phyloP scores from a whole-genome alignment of 179 eudicot genomes.

The Spinacia oleracea region DNA sequence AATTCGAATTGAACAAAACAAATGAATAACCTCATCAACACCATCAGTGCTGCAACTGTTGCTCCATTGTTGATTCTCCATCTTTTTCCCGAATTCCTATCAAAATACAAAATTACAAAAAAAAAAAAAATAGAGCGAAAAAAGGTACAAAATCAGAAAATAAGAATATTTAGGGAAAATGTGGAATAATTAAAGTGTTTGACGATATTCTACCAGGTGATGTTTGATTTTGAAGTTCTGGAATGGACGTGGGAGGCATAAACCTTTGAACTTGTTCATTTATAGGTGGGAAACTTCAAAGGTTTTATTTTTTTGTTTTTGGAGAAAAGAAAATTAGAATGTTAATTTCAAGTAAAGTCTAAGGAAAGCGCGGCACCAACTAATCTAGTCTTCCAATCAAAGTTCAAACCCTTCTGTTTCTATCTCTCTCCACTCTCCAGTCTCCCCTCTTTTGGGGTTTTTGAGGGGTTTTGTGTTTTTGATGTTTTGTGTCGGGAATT shows the following conservation, averaged over 20 bases:
- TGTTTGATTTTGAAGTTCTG: constrained; percentile 16
- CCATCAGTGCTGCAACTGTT: constrained; percentile 12
- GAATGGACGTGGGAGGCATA: constrained; percentile 30
- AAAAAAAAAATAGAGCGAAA: too few species aligned
- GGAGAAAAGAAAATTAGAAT: not conserved
- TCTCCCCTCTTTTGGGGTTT: not conserved
- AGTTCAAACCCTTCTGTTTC: constrained; percentile 12
- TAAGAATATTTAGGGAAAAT: not conserved
- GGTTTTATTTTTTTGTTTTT: too few species aligned
- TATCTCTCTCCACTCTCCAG: too few species aligned
- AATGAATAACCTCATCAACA: constrained; percentile 21
- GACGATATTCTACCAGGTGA: constrained; percentile 10
- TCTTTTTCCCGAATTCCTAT: constrained; percentile 33
- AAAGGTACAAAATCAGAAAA: not conserved
- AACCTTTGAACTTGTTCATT: constrained; percentile 27
- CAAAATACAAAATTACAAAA: constrained; percentile 14
- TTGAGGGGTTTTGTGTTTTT: not conserved
- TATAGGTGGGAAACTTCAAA: constrained; percentile 6
- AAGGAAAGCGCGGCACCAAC: constrained; percentile 32
- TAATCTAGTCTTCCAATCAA: constrained; percentile 20
- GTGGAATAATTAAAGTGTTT: not conserved
- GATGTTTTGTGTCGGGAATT: constrained; percentile 8
- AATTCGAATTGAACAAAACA: not conserved
- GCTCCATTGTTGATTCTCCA: constrained; percentile 40
- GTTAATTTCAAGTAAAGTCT: constrained; percentile 27